A percentile compares a stretch with the other conserved stretches of the same genome.
Conservation (phyloP, 257 asterid species). For the Thymus quinquecostatus region DNA sequence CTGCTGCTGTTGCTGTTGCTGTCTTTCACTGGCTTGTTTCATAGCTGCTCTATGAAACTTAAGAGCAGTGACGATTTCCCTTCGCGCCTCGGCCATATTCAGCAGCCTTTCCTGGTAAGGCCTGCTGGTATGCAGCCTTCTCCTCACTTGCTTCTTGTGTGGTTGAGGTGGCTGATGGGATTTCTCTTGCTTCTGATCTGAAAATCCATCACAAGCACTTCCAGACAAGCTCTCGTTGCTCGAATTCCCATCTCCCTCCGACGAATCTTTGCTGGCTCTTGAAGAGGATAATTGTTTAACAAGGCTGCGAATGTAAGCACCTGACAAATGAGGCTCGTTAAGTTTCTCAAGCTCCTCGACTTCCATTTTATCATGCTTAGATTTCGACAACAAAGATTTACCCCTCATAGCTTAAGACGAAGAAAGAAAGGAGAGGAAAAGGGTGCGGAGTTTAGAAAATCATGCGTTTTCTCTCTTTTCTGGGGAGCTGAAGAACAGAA, state of each 20-base stretch:
- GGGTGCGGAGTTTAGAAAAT: constrained; percentile 36
- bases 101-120: constrained; percentile 96
- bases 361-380: constrained; percentile 48
- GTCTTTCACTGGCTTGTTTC: constrained; percentile 65
- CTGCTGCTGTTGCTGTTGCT: constrained; percentile 54
- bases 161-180: constrained; percentile 50
- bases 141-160: constrained; percentile 77
- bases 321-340: constrained; percentile 80
- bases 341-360: constrained; percentile 49
- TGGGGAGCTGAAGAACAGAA: constrained; percentile 63
- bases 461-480: constrained; percentile 41
- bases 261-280: constrained; percentile 60
- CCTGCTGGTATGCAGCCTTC: constrained; percentile 89
- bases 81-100: constrained; percentile 97
- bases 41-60: constrained; percentile 93
- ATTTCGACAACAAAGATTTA: constrained; percentile 67
- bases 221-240: constrained; percentile 40
- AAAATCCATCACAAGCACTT: constrained; percentile 32
- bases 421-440: constrained; percentile 37
- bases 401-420: constrained; percentile 61
- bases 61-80: constrained; percentile 94
- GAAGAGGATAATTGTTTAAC: constrained; percentile 87
- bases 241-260: constrained; percentile 51
- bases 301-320: constrained; percentile 91
- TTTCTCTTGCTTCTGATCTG: constrained; percentile 42